phyloP scores from a whole-genome alignment of 208 protist genomes.

The Acanthamoeba culbertsoni region DNA sequence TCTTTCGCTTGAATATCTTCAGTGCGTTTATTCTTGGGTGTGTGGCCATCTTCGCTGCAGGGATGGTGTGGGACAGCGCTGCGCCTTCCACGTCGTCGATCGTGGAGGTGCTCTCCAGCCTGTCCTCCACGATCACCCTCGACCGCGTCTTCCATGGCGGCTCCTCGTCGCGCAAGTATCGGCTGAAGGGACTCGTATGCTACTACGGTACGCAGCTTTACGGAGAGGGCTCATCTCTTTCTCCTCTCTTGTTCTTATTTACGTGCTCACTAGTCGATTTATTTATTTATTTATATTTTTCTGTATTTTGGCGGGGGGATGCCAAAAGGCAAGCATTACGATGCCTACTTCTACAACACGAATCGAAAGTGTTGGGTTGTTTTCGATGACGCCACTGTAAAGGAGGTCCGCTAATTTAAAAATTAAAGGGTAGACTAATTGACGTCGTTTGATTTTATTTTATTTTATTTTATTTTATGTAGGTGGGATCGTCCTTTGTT shows the following conservation, averaged over 20 bases:
- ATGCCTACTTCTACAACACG: constrained; percentile 1
- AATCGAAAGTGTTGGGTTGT: not conserved
- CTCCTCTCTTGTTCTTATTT: too few species aligned
- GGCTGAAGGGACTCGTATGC: not conserved
- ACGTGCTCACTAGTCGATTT: not conserved
- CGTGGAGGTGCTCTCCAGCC: not conserved
- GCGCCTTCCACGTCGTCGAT: not conserved
- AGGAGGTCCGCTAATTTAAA: not conserved
- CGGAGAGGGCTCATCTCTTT: too few species aligned
- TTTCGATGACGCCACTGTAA: not conserved
- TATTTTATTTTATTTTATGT: not conserved
- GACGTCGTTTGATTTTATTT: not conserved
- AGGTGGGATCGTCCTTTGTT: not conserved
- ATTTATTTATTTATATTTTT: too few species aligned
- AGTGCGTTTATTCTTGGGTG: too few species aligned
- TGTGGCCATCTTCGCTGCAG: not conserved
- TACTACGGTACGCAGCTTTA: constrained; percentile 1
- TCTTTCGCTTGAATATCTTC: not conserved
- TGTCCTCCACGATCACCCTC: not conserved
- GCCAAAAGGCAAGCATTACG: not conserved
- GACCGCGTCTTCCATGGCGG: not conserved
- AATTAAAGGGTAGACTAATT: too few species aligned
- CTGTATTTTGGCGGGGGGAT: too few species aligned
- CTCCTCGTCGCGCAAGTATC: not conserved
- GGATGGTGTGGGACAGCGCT: not conserved